phyloP scores from a whole-genome alignment of 768 basidiomycete genomes.

The Psilocybe azurescens region DNA sequence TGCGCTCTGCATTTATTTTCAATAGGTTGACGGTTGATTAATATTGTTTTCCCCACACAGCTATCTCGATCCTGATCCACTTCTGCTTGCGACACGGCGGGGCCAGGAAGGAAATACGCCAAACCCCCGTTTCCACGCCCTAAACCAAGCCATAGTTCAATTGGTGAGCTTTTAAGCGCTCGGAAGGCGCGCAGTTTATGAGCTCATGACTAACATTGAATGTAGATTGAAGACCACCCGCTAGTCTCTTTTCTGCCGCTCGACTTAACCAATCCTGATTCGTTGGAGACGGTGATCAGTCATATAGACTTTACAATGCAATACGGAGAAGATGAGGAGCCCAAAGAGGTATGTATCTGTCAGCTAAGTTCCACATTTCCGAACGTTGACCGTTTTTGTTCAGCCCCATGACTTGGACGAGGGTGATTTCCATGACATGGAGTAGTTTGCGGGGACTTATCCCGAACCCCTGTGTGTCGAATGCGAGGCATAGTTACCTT shows the following conservation, averaged over 20 bases:
- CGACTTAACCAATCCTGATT: slow-evolving; percentile 89
- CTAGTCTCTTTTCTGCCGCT: slow-evolving; percentile 96
- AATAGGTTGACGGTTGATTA: not conserved
- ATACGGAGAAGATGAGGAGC: slow-evolving; percentile 98
- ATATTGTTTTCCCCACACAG: slow-evolving; percentile 36
- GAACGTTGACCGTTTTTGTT: slow-evolving; percentile 23
- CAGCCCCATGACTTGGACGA: slow-evolving; percentile 94
- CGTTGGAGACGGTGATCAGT: slow-evolving; percentile 87
- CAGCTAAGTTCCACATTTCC: slow-evolving; percentile 12
- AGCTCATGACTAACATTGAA: slow-evolving; percentile 5
- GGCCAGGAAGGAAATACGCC: slow-evolving; percentile 58
- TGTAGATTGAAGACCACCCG: slow-evolving; percentile 98
- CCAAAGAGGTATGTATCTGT: slow-evolving; percentile 72
- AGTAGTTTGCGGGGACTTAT: slow-evolving; percentile 37
- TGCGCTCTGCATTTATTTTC: slow-evolving; percentile 6
- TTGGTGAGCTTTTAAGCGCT: slow-evolving; percentile 59
- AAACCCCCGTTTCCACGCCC: slow-evolving; percentile 88
- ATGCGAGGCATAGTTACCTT: not conserved
- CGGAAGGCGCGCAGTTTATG: slow-evolving; percentile 1
- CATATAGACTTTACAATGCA: slow-evolving; percentile 99
- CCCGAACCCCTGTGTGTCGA: not conserved
- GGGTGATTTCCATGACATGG: slow-evolving; percentile 84
- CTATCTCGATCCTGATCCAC: slow-evolving; percentile 95
- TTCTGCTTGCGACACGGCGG: slow-evolving; percentile 72
- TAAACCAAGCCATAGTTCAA: slow-evolving; percentile 95